Evolutionary conservation across 1,284 basidiomycete genomes (phyloP).

Genomic region (Singerocomus inundabilis): DNA sequence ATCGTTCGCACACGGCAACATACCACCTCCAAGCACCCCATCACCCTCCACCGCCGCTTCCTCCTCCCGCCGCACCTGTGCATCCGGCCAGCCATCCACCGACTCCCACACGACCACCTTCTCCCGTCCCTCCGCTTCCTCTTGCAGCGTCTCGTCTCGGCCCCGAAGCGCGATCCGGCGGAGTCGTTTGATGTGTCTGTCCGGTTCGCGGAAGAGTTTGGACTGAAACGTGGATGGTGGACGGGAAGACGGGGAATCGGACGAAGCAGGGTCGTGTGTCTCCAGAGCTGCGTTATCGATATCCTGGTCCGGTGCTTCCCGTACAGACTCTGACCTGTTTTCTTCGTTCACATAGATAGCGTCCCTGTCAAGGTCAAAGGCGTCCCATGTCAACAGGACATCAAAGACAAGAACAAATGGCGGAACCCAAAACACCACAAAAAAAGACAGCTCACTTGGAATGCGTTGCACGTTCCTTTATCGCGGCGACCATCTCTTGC

Average conservation of each 20-base stretch:
- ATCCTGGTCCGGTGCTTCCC: neutral
- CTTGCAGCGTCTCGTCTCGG: constrained; percentile 25
- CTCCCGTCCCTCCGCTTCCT: constrained; percentile 26
- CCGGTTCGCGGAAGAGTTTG: constrained; percentile 24
- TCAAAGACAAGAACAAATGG: neutral
- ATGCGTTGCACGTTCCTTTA: neutral
- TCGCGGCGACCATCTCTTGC: constrained; percentile 6
- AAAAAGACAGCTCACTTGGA: constrained; percentile 5
- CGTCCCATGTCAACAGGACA: neutral
- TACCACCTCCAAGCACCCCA: neutral
- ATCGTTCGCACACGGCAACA: constrained; percentile 2
- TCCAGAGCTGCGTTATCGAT: neutral
- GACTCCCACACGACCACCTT: constrained; percentile 30
- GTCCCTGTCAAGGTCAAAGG: neutral
- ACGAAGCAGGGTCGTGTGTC: neutral
- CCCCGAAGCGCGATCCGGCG: constrained; percentile 27
- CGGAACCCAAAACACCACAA: too few species aligned
- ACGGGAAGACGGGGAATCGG: neutral
- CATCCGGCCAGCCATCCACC: constrained; percentile 5
- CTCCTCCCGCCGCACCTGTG: neutral
- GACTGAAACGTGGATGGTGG: too few species aligned
- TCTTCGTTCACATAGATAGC: neutral
- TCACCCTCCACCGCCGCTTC: too few species aligned
- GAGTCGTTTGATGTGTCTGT: constrained; percentile 13
- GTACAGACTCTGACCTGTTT: neutral